These are phyloP conservation scores for Chaetomium tenue DNA, from an alignment of 495 filamentous ascomycete genomes.

Conservation along the genomic window DNA sequence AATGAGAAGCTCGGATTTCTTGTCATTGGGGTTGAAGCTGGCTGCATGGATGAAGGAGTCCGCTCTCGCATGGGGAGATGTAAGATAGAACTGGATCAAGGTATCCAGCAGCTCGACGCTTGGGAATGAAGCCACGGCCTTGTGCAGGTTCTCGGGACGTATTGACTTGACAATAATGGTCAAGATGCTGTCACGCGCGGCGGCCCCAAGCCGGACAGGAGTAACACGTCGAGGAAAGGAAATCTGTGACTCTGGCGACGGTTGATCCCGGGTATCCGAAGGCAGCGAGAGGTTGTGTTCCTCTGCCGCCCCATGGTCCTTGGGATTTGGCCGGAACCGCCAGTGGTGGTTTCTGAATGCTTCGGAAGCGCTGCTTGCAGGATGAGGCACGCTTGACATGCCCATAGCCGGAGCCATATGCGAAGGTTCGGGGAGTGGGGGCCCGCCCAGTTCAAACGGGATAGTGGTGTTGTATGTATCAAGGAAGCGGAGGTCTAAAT, in stretches of 20 bases:
- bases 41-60: conserved; percentile 22
- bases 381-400: not conserved
- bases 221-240: conserved; percentile 12
- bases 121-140: conserved; percentile 19
- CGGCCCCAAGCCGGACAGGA: not conserved
- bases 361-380: not conserved
- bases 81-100: conserved; percentile 24
- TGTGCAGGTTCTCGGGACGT: conserved; percentile 15
- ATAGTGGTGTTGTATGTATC: conserved; percentile 16
- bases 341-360: conserved; percentile 18
- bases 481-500: conserved; percentile 20
- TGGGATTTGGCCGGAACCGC: conserved; percentile 16
- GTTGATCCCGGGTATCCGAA: conserved; percentile 1
- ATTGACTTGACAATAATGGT: conserved; percentile 14
- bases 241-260: conserved; percentile 3
- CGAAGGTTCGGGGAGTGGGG: not conserved
- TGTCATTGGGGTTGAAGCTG: conserved; percentile 21
- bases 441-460: conserved; percentile 5
- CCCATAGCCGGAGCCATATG: not conserved
- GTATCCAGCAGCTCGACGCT: conserved; percentile 20
- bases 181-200: conserved; percentile 20
- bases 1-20: conserved; percentile 49
- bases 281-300: conserved; percentile 19
- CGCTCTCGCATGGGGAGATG: conserved; percentile 4
- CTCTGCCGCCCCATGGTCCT: conserved; percentile 15